These are phyloP conservation scores for Fusarium globosum DNA, from an alignment of 2,329 filamentous ascomycete species.

Conservation along the genomic window DNA sequence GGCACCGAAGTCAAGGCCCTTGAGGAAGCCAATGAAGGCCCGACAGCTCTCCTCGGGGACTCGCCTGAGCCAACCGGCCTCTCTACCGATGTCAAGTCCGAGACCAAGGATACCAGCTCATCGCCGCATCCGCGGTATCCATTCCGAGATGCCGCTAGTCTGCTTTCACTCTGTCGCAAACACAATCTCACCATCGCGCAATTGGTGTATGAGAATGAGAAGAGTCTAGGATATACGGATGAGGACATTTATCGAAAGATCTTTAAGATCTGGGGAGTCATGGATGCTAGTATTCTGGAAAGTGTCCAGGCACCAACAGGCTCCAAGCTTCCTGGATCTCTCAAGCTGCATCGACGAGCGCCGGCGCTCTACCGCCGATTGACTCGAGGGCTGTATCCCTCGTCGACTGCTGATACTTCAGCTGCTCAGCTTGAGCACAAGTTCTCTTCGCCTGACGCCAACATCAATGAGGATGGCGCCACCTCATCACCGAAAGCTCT, in stretches of 20 bases:
- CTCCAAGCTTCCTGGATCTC: constrained; percentile 57
- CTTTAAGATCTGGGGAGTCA: constrained; percentile 62
- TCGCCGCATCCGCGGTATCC: constrained; percentile 56
- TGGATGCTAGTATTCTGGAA: constrained; percentile 63
- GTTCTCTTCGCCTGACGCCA: constrained; percentile 9
- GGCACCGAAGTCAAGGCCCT: constrained; percentile 56
- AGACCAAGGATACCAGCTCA: constrained; percentile 26
- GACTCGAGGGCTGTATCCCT: constrained; percentile 59
- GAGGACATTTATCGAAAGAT: constrained; percentile 61
- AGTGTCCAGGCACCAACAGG: constrained; percentile 59
- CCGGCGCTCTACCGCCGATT: constrained; percentile 58
- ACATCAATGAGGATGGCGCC: constrained; percentile 12
- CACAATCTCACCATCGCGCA: constrained; percentile 64
- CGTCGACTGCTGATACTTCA: constrained; percentile 28
- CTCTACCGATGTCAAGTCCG: constrained; percentile 30
- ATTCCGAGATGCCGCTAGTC: constrained; percentile 59
- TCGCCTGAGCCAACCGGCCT: constrained; percentile 4
- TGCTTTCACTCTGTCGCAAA: constrained; percentile 59
- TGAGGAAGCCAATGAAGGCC: constrained; percentile 36
- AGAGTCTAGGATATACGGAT: constrained; percentile 61
- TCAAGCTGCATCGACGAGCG: constrained; percentile 60
- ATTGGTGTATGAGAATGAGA: constrained; percentile 64
- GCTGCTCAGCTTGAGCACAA: constrained; percentile 25
- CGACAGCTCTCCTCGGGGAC: constrained; percentile 18
- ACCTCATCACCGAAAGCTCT: constrained; percentile 8